Conservation (phyloP, 106 monocot genomes). For the Phalaenopsis equestris region DNA sequence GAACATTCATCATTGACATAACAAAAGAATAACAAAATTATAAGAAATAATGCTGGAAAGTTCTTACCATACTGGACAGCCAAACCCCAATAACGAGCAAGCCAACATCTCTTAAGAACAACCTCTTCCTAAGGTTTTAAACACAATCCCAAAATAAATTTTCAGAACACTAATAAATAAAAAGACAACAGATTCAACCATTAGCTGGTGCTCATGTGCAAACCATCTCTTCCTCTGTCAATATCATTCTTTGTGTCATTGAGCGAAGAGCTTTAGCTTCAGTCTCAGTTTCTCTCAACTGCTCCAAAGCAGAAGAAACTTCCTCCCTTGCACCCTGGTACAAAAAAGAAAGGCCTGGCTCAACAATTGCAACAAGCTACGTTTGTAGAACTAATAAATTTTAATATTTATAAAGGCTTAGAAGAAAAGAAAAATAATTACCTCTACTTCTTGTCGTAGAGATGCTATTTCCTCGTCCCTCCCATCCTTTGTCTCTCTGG, state of each 20-base stretch:
- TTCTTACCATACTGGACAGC: constrained; percentile 67
- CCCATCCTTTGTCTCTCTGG: constrained; percentile 43
- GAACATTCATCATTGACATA: not conserved
- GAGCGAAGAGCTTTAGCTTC: constrained; percentile 59
- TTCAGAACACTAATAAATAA: not conserved
- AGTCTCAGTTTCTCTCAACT: constrained; percentile 53
- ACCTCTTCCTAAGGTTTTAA: constrained; percentile 62
- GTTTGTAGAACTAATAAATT: not conserved
- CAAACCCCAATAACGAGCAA: constrained; percentile 77
- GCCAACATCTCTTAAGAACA: constrained; percentile 85
- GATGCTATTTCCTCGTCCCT: constrained; percentile 58
- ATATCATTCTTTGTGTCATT: constrained; percentile 78
- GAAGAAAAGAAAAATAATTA: not conserved
- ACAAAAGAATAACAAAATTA: not conserved
- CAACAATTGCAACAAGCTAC: not conserved
- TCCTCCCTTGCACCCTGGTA: constrained; percentile 52
- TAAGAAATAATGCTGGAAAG: not conserved
- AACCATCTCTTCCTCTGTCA: constrained; percentile 78
- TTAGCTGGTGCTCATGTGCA: not conserved
- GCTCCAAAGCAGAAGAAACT: constrained; percentile 28
- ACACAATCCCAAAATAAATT: not conserved
- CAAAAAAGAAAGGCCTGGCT: not conserved
- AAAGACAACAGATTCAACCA: not conserved
- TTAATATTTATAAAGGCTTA: not conserved
- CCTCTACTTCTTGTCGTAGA: constrained; percentile 56